phyloP scores from a whole-genome alignment of 108 stramenopile genomes.

The Nitzschia palea region DNA sequence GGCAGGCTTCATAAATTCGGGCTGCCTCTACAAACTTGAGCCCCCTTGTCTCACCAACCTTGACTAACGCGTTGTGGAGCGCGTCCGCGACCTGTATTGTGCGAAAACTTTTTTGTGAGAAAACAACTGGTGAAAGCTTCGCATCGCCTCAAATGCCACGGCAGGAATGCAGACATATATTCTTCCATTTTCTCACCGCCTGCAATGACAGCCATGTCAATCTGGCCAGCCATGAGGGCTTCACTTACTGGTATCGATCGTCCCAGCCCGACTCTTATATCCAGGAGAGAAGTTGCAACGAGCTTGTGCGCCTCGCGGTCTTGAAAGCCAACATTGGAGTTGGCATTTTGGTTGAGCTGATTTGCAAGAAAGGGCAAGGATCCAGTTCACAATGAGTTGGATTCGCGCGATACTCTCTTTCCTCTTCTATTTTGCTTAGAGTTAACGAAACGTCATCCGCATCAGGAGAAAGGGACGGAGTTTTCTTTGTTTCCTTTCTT shows the following conservation, averaged over 20 bases:
- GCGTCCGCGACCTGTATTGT: constrained; percentile 3
- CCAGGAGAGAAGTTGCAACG: constrained; percentile 42
- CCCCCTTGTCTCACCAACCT: constrained; percentile 69
- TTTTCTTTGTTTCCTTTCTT: constrained; percentile 77
- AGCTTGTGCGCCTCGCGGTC: constrained; percentile 46
- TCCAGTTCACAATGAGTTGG: constrained; percentile 30
- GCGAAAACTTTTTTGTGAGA: too few relatives aligned
- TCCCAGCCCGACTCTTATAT: constrained; percentile 41
- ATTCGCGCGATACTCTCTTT: constrained; percentile 24
- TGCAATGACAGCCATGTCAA: constrained; percentile 38
- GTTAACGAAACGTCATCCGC: constrained; percentile 75
- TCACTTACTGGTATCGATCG: constrained; percentile 29
- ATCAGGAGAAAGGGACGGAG: constrained; percentile 64
- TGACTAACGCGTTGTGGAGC: constrained; percentile 60
- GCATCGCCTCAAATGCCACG: constrained; percentile 71
- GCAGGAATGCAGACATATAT: constrained; percentile 72
- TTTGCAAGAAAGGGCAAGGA: constrained; percentile 43
- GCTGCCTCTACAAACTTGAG: constrained; percentile 81
- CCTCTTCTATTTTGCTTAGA: constrained; percentile 45
- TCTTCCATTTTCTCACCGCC: constrained; percentile 79
- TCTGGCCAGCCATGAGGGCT: constrained; percentile 40
- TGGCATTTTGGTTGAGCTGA: constrained; percentile 19
- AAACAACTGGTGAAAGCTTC: constrained; percentile 50
- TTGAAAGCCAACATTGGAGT: constrained; percentile 18
- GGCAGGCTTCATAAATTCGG: constrained; percentile 80